Conservation (phyloP, 169 alveolate species). For the Nephromyces sp. region DNA sequence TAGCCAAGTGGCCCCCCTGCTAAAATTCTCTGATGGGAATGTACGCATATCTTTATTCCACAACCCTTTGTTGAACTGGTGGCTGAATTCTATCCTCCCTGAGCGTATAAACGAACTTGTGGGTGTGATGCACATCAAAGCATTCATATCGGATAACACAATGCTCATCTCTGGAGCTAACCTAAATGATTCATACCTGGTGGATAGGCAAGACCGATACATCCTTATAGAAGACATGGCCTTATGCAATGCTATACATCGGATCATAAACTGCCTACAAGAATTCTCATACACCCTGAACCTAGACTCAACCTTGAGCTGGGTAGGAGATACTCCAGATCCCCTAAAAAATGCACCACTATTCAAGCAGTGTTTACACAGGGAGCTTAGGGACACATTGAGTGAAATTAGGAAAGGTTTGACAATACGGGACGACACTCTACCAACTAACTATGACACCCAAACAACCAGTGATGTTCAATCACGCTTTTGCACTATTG, state of each 20-base stretch:
- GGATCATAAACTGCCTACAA: background rate
- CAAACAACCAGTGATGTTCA: background rate
- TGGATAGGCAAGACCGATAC: background rate
- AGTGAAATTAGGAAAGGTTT: background rate
- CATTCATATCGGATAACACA: background rate
- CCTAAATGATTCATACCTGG: background rate
- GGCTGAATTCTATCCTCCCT: background rate
- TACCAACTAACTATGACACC: too few relatives aligned
- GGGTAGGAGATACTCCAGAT: background rate
- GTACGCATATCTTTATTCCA: background rate
- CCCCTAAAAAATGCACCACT: background rate
- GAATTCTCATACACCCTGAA: background rate
- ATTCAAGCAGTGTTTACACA: background rate
- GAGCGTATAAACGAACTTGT: background rate
- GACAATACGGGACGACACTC: background rate
- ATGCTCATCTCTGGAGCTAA: background rate
- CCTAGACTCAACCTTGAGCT: background rate
- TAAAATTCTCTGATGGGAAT: background rate
- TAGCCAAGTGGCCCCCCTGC: background rate
- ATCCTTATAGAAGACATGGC: background rate
- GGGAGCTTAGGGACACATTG: background rate
- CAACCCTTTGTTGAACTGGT: background rate
- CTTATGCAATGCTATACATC: background rate
- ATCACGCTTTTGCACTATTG: background rate
- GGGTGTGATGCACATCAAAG: background rate